Conservation (phyloP, 2,329 filamentous ascomycete genomes). For the Graphiopsis chlorocephala region DNA sequence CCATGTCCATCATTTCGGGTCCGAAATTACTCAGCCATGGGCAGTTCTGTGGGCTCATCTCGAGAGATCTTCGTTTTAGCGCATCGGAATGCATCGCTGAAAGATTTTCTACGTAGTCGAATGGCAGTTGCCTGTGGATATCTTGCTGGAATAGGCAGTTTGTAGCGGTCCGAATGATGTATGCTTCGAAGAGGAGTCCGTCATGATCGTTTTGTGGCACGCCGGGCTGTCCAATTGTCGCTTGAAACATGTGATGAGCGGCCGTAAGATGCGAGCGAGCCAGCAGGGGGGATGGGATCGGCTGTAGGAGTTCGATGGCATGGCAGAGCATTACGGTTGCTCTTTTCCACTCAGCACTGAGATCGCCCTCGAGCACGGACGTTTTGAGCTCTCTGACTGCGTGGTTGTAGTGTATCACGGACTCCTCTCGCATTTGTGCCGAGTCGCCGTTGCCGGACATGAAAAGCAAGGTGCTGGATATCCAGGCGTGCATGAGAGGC, state of each 20-base stretch:
- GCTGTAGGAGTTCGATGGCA: conserved; percentile 20
- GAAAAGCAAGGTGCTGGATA: conserved; percentile 19
- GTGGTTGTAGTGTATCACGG: conserved; percentile 21
- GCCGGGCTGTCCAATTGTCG: background rate
- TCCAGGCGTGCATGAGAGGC: conserved; percentile 22
- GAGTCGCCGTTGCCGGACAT: conserved; percentile 3
- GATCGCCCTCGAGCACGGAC: background rate
- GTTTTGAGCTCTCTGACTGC: conserved; percentile 11
- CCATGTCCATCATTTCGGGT: background rate
- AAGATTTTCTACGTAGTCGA: conserved; percentile 6
- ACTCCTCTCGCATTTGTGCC: conserved; percentile 13
- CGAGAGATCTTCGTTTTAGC: background rate
- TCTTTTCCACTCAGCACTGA: conserved; percentile 18
- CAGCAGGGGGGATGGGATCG: conserved; percentile 9
- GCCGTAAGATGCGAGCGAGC: conserved; percentile 17
- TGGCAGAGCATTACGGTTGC: conserved; percentile 22
- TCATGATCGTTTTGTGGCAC: conserved; percentile 16
- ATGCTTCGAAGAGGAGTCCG: conserved; percentile 23
- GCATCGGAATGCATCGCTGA: background rate
- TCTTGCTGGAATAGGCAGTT: conserved; percentile 22
- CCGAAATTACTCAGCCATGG: background rate
- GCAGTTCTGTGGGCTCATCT: background rate
- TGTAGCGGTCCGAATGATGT: conserved; percentile 21
- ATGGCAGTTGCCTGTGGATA: conserved; percentile 12
- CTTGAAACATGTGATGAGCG: conserved; percentile 19